Base-by-base conservation (phyloP, 2,329 filamentous ascomycete genomes). In the Metarhizium robertsii region DNA sequence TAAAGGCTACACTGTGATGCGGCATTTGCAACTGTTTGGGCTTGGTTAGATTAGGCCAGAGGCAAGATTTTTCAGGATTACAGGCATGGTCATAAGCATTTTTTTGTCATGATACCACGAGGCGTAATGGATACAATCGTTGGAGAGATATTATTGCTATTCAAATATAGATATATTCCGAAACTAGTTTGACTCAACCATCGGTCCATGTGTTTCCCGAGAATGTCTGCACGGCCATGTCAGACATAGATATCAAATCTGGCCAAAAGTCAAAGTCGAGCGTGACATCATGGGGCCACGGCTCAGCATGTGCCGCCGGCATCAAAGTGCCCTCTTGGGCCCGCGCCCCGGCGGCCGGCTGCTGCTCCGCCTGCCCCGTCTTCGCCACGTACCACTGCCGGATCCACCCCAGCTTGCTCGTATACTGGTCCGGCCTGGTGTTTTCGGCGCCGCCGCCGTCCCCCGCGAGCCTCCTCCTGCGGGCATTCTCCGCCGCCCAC, bases 361-460 rank as follows among this genome's bases (percentile, higher is more conserved):
- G n/a, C n/a, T 50, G 60, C 51, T 60, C 58, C 1, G 64, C 63
- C 14, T 59, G 53, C 0, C 61, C 55, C 2, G 61, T 53, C 54
- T 61, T 66, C 13, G 60, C 59, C 3, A 64, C 2, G 47, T 69
- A 74, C 73, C 73, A 75, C n/a, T 70, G 67, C 18, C 67, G 60
- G 16, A 75, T 70, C 72, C 72, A 74, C 1, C 68, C 62, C 6
- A 72, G 53, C 55, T 71, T 73, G 52, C 69, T 69, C 43, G 64
- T 64, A 36, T 68, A 69, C 47, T 67, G 65, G 1, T 62, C 54
- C 53, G 25, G 25, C 25, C 25, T 25, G 25, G 25, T 25, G 25
- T 71, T 62, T 1, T 67, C 57, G 7, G 66, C 63, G 36, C 62
- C 66, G 2, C 20, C 20, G 20, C 65, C 68, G 2, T 69, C 67